Conservation (phyloP, 768 basidiomycete genomes). For the Amanita rimosa region DNA sequence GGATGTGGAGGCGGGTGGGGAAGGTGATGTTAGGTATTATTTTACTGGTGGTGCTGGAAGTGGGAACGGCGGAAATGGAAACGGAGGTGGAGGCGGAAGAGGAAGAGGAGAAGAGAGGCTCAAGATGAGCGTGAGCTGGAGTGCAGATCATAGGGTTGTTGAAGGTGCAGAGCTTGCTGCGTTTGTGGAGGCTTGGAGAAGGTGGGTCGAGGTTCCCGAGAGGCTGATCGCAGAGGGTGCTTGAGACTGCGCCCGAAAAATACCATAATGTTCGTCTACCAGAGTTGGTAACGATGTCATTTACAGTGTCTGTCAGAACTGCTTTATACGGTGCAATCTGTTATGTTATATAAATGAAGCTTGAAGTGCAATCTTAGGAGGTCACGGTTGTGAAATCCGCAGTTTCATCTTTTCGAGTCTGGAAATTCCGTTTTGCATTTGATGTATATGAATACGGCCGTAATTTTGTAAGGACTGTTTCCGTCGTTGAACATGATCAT, state of each 20-base stretch:
- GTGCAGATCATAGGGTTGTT: constrained; percentile 78
- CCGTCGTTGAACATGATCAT: too few species aligned
- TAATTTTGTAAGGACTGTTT: too few species aligned
- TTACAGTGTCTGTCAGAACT: too few species aligned
- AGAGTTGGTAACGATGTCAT: too few species aligned
- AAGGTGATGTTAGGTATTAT: constrained; percentile 24
- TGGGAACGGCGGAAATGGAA: neutral
- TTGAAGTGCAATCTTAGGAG: too few species aligned
- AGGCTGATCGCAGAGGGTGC: constrained; percentile 48
- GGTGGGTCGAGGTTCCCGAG: constrained; percentile 66
- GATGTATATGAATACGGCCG: too few species aligned
- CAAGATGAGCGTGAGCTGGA: constrained; percentile 65
- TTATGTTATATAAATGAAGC: too few species aligned
- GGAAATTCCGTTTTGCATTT: too few species aligned
- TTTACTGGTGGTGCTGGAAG: neutral
- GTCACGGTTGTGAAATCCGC: too few species aligned
- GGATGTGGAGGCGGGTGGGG: constrained; percentile 43
- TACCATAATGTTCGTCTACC: too few species aligned
- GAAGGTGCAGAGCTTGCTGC: constrained; percentile 86
- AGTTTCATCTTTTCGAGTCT: too few species aligned
- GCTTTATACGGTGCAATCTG: too few species aligned
- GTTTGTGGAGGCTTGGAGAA: constrained; percentile 80
- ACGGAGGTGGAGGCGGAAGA: constrained; percentile 11
- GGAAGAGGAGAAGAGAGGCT: constrained; percentile 37
- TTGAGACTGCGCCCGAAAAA: constrained; percentile 11